phyloP scores from a whole-genome alignment of 2,329 filamentous ascomycete species.

The Ceratocystis variospora region DNA sequence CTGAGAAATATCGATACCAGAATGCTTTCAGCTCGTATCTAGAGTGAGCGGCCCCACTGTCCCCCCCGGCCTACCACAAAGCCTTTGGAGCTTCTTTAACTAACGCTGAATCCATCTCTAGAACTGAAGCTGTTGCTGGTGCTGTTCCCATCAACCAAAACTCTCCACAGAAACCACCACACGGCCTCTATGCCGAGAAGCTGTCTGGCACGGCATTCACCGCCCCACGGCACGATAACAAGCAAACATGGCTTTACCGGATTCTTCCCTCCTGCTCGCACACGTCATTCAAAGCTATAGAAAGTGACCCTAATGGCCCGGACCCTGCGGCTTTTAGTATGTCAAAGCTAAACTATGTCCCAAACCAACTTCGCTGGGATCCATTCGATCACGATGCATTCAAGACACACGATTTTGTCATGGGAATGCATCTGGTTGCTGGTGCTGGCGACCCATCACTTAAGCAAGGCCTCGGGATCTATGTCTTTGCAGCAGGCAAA shows the following conservation, averaged over 20 bases:
- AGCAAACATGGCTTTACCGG: constrained; percentile 60
- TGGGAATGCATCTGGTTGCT: constrained; percentile 52
- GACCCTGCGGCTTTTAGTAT: constrained; percentile 21
- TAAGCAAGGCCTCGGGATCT: constrained; percentile 62
- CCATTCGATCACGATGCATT: constrained; percentile 55
- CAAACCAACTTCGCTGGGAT: constrained; percentile 71
- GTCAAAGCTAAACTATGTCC: constrained; percentile 53
- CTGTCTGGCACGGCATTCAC: constrained; percentile 61
- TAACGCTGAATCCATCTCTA: constrained; percentile 26
- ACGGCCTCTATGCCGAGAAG: constrained; percentile 72
- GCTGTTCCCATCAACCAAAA: constrained; percentile 64
- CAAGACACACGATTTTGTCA: constrained; percentile 34
- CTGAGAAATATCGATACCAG: constrained; percentile 57
- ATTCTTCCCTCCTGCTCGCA: constrained; percentile 53
- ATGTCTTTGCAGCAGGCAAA: constrained; percentile 60
- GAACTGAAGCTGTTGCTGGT: constrained; percentile 61
- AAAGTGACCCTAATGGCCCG: constrained; percentile 22
- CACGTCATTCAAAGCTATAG: constrained; percentile 38
- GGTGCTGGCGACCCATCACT: constrained; percentile 62
- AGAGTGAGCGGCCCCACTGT: constrained; percentile 41
- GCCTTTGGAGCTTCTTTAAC: background rate
- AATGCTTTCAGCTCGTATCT: constrained; percentile 66
- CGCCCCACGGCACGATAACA: constrained; percentile 52
- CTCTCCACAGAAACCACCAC: constrained; percentile 66
- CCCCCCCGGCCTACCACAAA: background rate